phyloP scores from a whole-genome alignment of 441 rosid species.

The Euphorbia celastroides region DNA sequence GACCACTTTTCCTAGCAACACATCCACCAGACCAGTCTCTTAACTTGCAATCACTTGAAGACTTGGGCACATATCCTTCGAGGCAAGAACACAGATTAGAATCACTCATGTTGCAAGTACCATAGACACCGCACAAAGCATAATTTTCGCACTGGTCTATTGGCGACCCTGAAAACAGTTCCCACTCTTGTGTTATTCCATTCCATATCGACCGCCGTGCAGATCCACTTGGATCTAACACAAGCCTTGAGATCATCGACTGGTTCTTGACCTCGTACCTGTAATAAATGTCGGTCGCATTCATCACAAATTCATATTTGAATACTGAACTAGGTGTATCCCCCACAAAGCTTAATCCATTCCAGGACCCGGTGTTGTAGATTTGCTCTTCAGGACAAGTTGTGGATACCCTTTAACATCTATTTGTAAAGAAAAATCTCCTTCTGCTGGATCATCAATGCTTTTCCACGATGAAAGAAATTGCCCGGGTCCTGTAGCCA shows the following conservation, averaged over 20 bases:
- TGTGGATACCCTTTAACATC: conserved; percentile 48
- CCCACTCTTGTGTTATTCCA: conserved; percentile 34
- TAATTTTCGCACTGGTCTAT: conserved; percentile 38
- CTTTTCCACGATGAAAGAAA: conserved; percentile 54
- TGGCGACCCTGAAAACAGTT: conserved; percentile 23
- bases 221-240: conserved; percentile 30
- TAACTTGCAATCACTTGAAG: conserved; percentile 29
- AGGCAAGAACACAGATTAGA: conserved; percentile 45
- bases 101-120: conserved; percentile 32
- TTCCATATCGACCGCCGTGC: conserved; percentile 42
- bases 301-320: conserved; percentile 27
- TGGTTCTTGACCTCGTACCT: conserved; percentile 17
- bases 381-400: conserved; percentile 20
- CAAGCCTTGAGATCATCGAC: conserved; percentile 28
- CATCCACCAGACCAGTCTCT: conserved; percentile 67
- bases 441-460: conserved; percentile 47
- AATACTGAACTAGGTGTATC: conserved; percentile 18
- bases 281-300: conserved; percentile 35
- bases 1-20: conserved; percentile 27
- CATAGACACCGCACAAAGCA: conserved; percentile 40
- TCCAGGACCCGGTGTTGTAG: conserved; percentile 49
- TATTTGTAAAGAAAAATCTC: conserved; percentile 36
- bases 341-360: conserved; percentile 41
- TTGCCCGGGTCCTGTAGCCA: neutral
- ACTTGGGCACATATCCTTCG: conserved; percentile 46